Conservation (phyloP, 306 rosid genomes). For the Trifolium pratense region DNA sequence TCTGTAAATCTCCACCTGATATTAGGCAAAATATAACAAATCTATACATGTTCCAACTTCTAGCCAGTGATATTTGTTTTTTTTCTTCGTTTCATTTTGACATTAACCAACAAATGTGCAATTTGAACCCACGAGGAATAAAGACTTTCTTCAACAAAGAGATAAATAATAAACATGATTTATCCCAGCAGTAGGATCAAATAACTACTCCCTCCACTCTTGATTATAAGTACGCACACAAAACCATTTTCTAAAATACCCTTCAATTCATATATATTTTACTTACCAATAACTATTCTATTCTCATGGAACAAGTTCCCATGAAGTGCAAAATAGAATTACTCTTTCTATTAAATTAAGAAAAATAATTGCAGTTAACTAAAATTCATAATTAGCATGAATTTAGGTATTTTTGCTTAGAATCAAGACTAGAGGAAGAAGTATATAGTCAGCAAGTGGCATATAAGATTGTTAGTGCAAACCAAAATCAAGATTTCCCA, state of each 20-base stretch:
- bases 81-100: neutral
- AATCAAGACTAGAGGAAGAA: too few species aligned
- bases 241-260: neutral
- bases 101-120: constrained; percentile 21
- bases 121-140: constrained; percentile 7
- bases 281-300: neutral
- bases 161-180: neutral
- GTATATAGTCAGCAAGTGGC: constrained; percentile 5
- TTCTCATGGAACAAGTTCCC: neutral
- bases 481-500: constrained; percentile 1
- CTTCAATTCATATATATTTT: neutral
- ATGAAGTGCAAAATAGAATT: neutral
- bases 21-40: constrained; percentile 3
- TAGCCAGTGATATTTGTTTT: constrained; percentile 18
- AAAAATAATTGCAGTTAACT: neutral
- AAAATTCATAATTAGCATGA: neutral
- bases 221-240: neutral
- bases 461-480: constrained; percentile 27
- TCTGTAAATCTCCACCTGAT: constrained; percentile 28
- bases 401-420: neutral
- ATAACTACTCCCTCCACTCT: neutral
- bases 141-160: neutral
- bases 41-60: neutral
- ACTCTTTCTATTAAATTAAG: neutral
- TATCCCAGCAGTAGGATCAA: constrained; percentile 9